phyloP scores from a whole-genome alignment of 257 asterid species.

The Petunia secreta region DNA sequence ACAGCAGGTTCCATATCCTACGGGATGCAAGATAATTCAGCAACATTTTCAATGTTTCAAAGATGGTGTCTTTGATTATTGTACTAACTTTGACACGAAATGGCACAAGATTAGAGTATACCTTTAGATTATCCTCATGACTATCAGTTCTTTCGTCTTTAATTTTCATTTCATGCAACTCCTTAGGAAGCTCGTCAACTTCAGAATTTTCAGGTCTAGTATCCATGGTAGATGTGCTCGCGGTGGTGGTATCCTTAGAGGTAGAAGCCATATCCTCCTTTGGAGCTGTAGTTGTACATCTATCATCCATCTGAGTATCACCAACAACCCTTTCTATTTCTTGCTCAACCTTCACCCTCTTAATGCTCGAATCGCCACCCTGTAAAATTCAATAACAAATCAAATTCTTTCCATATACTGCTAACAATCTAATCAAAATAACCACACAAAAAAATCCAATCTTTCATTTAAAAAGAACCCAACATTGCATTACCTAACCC shows the following conservation, averaged over 20 bases:
- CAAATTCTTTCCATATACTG: conserved; percentile 14
- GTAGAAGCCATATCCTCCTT: conserved; percentile 26
- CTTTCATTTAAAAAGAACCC: neutral
- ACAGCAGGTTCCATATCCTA: conserved; percentile 84
- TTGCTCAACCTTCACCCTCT: conserved; percentile 31
- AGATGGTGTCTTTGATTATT: neutral
- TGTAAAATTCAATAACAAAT: conserved; percentile 11
- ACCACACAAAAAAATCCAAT: neutral
- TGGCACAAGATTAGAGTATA: neutral
- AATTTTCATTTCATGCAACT: conserved; percentile 53
- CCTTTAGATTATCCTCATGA: conserved; percentile 24
- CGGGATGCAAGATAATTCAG: neutral
- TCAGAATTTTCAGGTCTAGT: conserved; percentile 13
- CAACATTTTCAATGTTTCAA: neutral
- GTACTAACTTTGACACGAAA: neutral
- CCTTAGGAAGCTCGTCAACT: conserved; percentile 47
- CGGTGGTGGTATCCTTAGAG: neutral
- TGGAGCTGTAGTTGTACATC: neutral
- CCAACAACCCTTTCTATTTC: conserved; percentile 21
- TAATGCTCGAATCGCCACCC: conserved; percentile 29
- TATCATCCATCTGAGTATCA: conserved; percentile 20
- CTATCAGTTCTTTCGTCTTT: conserved; percentile 39
- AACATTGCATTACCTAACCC: neutral
- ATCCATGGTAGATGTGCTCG: conserved; percentile 19
- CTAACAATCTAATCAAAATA: conserved; percentile 26